phyloP scores from a whole-genome alignment of 139 green algal species.

The Coelastrella sp. region DNA sequence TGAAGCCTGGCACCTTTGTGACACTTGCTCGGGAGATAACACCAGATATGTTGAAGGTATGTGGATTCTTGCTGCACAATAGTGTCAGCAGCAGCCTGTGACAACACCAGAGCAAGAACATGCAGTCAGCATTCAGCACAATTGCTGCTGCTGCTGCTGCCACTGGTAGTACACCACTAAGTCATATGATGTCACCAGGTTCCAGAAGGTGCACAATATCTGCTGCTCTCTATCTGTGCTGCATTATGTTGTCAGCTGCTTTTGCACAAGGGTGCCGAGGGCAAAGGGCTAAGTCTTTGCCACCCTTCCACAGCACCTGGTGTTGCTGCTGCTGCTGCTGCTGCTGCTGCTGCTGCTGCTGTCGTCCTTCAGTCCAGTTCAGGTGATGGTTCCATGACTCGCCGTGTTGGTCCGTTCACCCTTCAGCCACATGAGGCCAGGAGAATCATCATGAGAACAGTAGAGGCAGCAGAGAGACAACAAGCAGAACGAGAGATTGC shows the following conservation, averaged over 20 bases:
- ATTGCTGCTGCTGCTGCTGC: too few relatives aligned
- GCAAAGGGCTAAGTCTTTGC: too few relatives aligned
- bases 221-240: background rate
- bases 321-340: background rate
- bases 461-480: slow-evolving; percentile 24
- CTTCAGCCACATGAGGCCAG: background rate
- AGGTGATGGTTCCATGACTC: background rate
- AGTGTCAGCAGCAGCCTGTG: too few relatives aligned
- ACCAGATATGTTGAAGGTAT: slow-evolving; percentile 44
- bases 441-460: background rate
- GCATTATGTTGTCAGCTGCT: background rate
- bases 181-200: too few relatives aligned
- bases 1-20: background rate
- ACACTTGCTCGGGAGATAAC: slow-evolving; percentile 9
- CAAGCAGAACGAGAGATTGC: slow-evolving; percentile 14
- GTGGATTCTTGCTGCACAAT: background rate
- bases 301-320: background rate
- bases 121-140: too few relatives aligned
- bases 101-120: too few relatives aligned
- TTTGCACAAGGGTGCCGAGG: too few relatives aligned
- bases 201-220: too few relatives aligned
- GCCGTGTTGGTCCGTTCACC: slow-evolving; percentile 39
- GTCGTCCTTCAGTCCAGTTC: background rate
- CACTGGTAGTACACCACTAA: too few relatives aligned
- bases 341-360: slow-evolving; percentile 6